Evolutionary conservation across 495 filamentous ascomycete species (phyloP).

Genomic region (Lepraria neglecta): DNA sequence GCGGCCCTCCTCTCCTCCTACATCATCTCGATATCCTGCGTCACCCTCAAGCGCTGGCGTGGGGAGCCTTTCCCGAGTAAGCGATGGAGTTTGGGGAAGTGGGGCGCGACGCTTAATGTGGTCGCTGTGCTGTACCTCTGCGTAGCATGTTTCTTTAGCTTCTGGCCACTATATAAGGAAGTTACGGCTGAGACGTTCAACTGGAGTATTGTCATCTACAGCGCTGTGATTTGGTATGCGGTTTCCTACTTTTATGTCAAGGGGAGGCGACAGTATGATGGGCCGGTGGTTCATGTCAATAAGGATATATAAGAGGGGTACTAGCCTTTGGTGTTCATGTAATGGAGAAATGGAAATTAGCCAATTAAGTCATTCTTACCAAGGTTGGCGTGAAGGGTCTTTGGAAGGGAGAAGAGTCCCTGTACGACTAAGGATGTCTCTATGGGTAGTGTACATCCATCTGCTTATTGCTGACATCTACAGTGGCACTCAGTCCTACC

Average conservation of each 20-base stretch:
- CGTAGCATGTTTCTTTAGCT: conserved; percentile 31
- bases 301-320: background rate
- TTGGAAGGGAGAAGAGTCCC: too few species aligned
- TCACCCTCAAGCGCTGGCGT: conserved; percentile 29
- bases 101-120: conserved; percentile 33
- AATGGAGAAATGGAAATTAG: too few species aligned
- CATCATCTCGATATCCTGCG: conserved; percentile 34
- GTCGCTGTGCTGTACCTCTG: conserved; percentile 32
- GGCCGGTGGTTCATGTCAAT: background rate
- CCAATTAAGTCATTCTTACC: too few species aligned
- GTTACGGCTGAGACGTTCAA: background rate
- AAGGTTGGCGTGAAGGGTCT: too few species aligned
- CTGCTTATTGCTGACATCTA: too few species aligned
- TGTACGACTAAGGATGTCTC: too few species aligned
- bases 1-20: conserved; percentile 34
- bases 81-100: conserved; percentile 33
- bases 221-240: background rate
- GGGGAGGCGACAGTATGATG: background rate
- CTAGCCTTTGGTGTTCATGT: too few species aligned
- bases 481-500: too few species aligned
- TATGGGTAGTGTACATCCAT: too few species aligned
- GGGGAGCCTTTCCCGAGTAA: conserved; percentile 30
- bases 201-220: background rate
- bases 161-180: conserved; percentile 18
- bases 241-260: background rate